Conservation (phyloP, 805 yeast genomes). For the Candida nanaspora region DNA sequence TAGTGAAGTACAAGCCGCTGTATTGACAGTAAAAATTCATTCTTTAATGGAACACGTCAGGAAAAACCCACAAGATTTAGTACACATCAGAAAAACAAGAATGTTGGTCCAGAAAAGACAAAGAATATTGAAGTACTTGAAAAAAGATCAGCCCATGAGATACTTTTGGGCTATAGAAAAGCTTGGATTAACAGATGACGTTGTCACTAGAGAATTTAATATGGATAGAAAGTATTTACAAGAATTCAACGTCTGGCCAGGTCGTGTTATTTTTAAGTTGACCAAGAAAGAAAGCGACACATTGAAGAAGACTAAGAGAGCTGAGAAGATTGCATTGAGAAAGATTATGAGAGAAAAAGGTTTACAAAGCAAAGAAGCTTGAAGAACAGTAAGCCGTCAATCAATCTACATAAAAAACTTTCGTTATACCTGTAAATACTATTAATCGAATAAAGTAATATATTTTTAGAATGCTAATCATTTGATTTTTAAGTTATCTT, state of each 20-base stretch:
- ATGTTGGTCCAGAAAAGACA: slow-evolving; percentile 88
- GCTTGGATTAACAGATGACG: slow-evolving; percentile 79
- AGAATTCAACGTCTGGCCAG: slow-evolving; percentile 73
- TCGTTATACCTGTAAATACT: no score
- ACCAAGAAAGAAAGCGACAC: slow-evolving; percentile 41
- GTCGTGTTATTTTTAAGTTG: slow-evolving; percentile 53
- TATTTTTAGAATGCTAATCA: no score
- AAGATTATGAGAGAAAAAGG: slow-evolving; percentile 16
- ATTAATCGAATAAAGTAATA: no score
- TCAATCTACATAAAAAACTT: no score
- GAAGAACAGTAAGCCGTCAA: no score
- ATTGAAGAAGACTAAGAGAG: slow-evolving; percentile 39
- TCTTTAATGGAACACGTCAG: slow-evolving; percentile 68
- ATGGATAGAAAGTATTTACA: slow-evolving; percentile 74
- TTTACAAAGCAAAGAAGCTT: no score
- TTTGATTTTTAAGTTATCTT: no score
- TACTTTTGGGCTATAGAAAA: slow-evolving; percentile 84
- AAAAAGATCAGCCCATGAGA: slow-evolving; percentile 69
- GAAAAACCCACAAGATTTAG: slow-evolving; percentile 64
- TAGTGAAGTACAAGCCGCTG: slow-evolving; percentile 93
- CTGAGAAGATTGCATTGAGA: slow-evolving; percentile 33
- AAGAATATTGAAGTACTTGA: slow-evolving; percentile 71
- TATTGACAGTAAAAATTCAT: slow-evolving; percentile 74
- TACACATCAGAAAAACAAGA: slow-evolving; percentile 63
- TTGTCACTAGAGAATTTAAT: slow-evolving; percentile 72